Conservation (phyloP, 805 yeast species). For the Wickerhamomyces tratensis region DNA sequence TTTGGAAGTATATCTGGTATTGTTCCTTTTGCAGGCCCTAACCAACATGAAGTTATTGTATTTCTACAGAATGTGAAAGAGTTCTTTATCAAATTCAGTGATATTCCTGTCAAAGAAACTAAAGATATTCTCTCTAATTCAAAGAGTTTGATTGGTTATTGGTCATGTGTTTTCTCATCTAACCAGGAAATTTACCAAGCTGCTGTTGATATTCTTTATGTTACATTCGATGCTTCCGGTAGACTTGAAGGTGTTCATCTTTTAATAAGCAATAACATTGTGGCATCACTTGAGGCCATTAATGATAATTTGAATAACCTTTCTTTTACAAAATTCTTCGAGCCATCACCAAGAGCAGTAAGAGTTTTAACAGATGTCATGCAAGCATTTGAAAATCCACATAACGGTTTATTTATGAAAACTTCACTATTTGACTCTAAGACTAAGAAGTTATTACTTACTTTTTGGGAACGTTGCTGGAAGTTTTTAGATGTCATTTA, state of each 20-base stretch:
- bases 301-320: constrained; percentile 35
- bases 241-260: constrained; percentile 65
- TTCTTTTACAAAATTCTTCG: constrained; percentile 40
- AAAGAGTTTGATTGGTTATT: constrained; percentile 49
- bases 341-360: constrained; percentile 69
- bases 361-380: constrained; percentile 68
- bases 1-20: constrained; percentile 20
- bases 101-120: constrained; percentile 25
- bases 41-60: constrained; percentile 17
- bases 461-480: constrained; percentile 73
- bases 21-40: constrained; percentile 15
- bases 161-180: constrained; percentile 69
- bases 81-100: constrained; percentile 29
- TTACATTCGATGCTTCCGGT: constrained; percentile 72
- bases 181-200: constrained; percentile 49
- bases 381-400: constrained; percentile 53
- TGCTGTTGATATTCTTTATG: constrained; percentile 63
- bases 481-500: constrained; percentile 58
- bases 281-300: constrained; percentile 38
- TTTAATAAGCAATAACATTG: constrained; percentile 35
- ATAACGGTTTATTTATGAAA: constrained; percentile 42
- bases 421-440: constrained; percentile 14
- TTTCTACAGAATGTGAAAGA: constrained; percentile 22
- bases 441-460: constrained; percentile 20
- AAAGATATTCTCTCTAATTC: constrained; percentile 29